Evolutionary conservation across 2,329 filamentous ascomycete species (phyloP), one percentile per base, ranked within the genome.

Genomic region (Monilinia fructigena): DNA sequence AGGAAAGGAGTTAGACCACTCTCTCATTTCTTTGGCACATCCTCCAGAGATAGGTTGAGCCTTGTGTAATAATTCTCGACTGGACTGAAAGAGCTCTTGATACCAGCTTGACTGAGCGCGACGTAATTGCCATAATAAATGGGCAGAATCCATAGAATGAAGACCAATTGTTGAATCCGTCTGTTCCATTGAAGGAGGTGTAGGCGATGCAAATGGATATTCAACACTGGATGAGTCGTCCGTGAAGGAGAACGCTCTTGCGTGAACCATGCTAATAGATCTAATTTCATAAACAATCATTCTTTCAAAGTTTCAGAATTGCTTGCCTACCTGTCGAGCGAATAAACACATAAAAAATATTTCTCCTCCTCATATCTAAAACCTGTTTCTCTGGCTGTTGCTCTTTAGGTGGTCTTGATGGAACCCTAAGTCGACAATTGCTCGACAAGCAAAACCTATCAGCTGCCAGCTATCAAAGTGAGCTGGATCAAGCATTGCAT

Each of bases 401-500:
- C 69, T 89, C 88, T 66, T 85, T 83, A 0, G 91, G 89, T 3
- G 93, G 72, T 98, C 94, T 78, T 97, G 94, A 77, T 98, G 95
- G 67, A 96, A 88, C 10, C 95, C 95, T 40, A 97, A 80, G 78
- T 99, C 95, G 28, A 97, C 85, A 74, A 94, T 88, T 7, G 93
- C 91, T 67, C 94, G 87, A 52, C 91, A 91, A 8, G 94, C 93
- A 76, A 95, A 93, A 8, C 94, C 95, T 66, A 97, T 91, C 69
- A 97, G 79, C 70, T 95, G 93, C 93, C 95, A 98, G 73, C 90
- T 92, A 74, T 97, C 93, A 74, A 97, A 97, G 75, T 96, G 92
- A 53, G 89, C 86, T 2, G 94, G 93, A 73, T 98, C 93, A 60
- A 97, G 82, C 81, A 95, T 90, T 3, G 94, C 89, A 76, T 97